Evolutionary conservation across 179 eudicot genomes (phyloP).

Genomic region (Spinacia oleracea): DNA sequence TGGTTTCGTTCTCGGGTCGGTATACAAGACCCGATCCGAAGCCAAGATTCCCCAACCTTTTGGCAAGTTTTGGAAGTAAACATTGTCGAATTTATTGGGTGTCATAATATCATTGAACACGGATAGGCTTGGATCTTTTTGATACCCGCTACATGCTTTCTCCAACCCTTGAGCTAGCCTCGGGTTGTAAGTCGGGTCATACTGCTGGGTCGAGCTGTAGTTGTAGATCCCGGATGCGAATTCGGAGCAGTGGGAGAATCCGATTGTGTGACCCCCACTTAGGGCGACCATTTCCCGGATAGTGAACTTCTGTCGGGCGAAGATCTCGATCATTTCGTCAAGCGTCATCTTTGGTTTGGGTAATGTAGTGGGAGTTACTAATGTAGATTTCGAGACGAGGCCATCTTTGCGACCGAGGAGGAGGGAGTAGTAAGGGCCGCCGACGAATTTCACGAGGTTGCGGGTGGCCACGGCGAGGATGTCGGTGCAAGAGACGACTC

Average conservation of each 20-base stretch:
- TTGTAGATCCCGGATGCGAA: slow-evolving; percentile 35
- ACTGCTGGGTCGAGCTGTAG: background rate
- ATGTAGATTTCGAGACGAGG: slow-evolving; percentile 28
- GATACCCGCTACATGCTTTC: slow-evolving; percentile 33
- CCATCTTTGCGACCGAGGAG: slow-evolving; percentile 48
- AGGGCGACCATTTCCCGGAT: slow-evolving; percentile 43
- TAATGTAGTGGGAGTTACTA: slow-evolving; percentile 15
- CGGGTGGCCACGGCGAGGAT: slow-evolving; percentile 39
- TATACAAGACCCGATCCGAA: slow-evolving; percentile 37
- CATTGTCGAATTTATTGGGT: slow-evolving; percentile 47
- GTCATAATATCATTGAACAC: slow-evolving; percentile 50
- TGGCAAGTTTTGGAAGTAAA: slow-evolving; percentile 39
- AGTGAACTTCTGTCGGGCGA: slow-evolving; percentile 24
- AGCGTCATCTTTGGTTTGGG: slow-evolving; percentile 37
- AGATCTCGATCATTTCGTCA: slow-evolving; percentile 30
- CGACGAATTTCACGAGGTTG: slow-evolving; percentile 36
- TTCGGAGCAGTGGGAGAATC: slow-evolving; percentile 59
- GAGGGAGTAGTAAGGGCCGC: slow-evolving; percentile 40
- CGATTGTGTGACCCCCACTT: slow-evolving; percentile 55
- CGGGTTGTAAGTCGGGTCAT: slow-evolving; percentile 41
- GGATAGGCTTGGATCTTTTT: slow-evolving; percentile 30
- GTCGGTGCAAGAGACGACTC: slow-evolving; percentile 44
- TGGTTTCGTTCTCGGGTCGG: slow-evolving; percentile 35
- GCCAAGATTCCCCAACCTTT: slow-evolving; percentile 43
- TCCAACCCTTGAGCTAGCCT: slow-evolving; percentile 30